Conservation (phyloP, 495 filamentous ascomycete genomes). For the Penicillium steckii region DNA sequence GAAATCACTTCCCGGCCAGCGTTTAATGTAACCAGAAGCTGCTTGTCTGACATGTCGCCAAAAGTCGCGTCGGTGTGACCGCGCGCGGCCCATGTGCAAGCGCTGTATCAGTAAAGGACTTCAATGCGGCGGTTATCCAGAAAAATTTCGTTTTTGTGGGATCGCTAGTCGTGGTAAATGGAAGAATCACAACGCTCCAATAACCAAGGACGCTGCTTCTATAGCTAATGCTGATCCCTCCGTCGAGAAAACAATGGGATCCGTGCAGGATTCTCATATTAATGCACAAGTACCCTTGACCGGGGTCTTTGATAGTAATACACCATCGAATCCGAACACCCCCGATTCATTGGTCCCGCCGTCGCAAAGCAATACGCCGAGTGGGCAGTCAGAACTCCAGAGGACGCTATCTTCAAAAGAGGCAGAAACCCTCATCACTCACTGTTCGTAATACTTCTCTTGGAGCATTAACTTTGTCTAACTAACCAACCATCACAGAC, state of each 20-base stretch:
- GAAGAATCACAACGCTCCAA: slow-evolving; percentile 22
- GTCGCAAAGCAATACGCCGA: not conserved
- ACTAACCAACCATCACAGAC: slow-evolving; percentile 17
- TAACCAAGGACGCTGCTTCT: not conserved
- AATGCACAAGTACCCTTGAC: not conserved
- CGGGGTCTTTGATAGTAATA: no score
- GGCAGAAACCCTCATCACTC: slow-evolving; percentile 17
- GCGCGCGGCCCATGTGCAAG: slow-evolving; percentile 18
- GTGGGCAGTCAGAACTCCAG: not conserved
- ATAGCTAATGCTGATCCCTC: not conserved
- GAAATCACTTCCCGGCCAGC: not conserved
- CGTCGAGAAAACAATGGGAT: not conserved
- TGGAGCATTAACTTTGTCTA: not conserved
- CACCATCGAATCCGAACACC: not conserved
- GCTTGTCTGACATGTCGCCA: slow-evolving; percentile 23
- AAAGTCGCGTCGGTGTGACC: slow-evolving; percentile 23
- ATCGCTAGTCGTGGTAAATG: slow-evolving; percentile 39
- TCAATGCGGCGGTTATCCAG: slow-evolving; percentile 37
- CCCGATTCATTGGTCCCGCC: not conserved
- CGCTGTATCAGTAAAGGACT: slow-evolving; percentile 20
- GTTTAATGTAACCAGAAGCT: slow-evolving; percentile 8
- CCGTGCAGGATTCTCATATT: not conserved
- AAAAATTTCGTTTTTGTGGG: slow-evolving; percentile 41
- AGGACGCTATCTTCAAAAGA: slow-evolving; percentile 3
- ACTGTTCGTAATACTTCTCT: slow-evolving; percentile 30